Evolutionary conservation across 129 eudicot genomes (phyloP), one percentile per base, ranked within the genome.

Genomic region (Chrysanthemum seticuspe): DNA sequence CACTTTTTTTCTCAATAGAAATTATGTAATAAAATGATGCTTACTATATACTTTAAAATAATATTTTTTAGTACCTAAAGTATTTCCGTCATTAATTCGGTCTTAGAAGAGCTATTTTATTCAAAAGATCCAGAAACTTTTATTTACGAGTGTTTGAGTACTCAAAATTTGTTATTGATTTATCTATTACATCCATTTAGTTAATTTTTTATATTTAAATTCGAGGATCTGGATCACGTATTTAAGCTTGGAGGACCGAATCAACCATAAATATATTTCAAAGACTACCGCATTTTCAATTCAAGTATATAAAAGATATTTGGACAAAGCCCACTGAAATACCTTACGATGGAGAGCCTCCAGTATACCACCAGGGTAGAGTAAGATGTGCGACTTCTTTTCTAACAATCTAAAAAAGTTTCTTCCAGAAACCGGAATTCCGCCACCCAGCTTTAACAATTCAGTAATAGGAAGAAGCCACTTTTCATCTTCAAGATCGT

Each of bases 281-380:
- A 51, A 51, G 56, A 51, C n/a, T 51, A 52, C 15, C 15, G 57
- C 18, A n/a, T 52, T 52, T 52, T 52, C 15, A 13, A 52, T 12
- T 23, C 19, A 27, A 27, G 36, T 29, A 56, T 15, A 29, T 25
- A 27, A 23, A 23, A 3, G 27, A 6, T 52, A 11, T 52, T 13
- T 13, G 57, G 14, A 52, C 1, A 4, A 52, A 57, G 25, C 25
- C 19, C 34, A 53, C 13, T 21, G 16, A 40, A 13, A 15, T 18
- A 72, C 82, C 74, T 78, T 72, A 16, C 82, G 69, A 72, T 72
- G 82, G 47, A 78, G 73, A 72, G 68, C 78, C 49, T 78, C 82
- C 1, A 68, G 73, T 56, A 53, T 44, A 66, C 82, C 82, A 72
- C 82, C 82, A 12, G 82, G 82, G 54, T 78, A 78, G 64, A 78